Conservation (phyloP, 2,329 filamentous ascomycete genomes). For the Apiospora rasikravindrae region DNA sequence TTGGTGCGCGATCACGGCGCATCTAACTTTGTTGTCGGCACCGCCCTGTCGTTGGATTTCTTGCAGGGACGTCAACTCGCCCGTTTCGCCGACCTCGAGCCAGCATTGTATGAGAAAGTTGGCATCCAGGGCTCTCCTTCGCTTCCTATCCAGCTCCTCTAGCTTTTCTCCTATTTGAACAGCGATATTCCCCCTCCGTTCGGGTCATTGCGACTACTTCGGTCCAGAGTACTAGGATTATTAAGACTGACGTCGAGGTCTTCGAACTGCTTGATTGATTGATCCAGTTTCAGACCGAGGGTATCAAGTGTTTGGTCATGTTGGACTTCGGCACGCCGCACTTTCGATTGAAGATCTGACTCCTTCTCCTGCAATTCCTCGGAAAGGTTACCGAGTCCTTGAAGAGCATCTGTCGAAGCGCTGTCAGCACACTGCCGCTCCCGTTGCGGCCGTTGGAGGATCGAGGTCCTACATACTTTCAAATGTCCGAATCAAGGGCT, state of each 20-base stretch:
- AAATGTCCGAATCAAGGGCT: conserved; percentile 94
- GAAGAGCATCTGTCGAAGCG: conserved; percentile 61
- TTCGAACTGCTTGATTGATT: conserved; percentile 91
- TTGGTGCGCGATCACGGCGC: conserved; percentile 91
- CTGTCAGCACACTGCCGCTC: conserved; percentile 33
- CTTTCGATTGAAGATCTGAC: conserved; percentile 87
- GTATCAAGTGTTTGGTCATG: conserved; percentile 91
- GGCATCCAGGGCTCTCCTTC: conserved; percentile 87
- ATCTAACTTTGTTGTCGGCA: conserved; percentile 90
- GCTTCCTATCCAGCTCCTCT: conserved; percentile 92
- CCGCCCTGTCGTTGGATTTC: conserved; percentile 85
- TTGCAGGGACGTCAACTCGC: conserved; percentile 84
- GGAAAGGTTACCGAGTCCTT: conserved; percentile 71
- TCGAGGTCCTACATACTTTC: conserved; percentile 61
- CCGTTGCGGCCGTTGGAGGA: neutral
- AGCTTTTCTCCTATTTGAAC: conserved; percentile 93
- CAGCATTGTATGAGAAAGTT: conserved; percentile 97
- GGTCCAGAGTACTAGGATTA: conserved; percentile 53
- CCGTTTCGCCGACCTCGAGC: conserved; percentile 91
- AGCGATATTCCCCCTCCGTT: conserved; percentile 78
- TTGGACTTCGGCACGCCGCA: conserved; percentile 87
- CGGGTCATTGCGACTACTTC: conserved; percentile 54
- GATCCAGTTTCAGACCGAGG: conserved; percentile 85
- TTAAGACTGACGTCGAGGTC: conserved; percentile 84
- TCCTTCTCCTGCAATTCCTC: conserved; percentile 90